phyloP scores from a whole-genome alignment of 768 basidiomycete species.

The Tephrocybe sp. region DNA sequence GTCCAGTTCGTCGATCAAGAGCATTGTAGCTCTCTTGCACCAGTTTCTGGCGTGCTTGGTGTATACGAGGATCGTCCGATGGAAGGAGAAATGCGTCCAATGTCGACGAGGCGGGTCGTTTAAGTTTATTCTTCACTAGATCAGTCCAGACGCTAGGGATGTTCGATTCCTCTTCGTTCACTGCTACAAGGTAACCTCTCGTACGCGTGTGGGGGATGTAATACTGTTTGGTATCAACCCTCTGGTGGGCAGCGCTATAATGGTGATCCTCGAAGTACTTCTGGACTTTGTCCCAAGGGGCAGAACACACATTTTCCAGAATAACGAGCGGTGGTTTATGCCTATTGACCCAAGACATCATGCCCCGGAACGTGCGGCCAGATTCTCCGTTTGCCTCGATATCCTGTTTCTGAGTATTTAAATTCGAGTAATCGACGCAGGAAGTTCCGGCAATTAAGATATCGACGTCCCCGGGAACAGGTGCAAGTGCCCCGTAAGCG shows the following conservation, averaged over 20 bases:
- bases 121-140: constrained; percentile 55
- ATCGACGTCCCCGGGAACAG: constrained; percentile 89
- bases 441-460: constrained; percentile 92
- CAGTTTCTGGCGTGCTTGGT: constrained; percentile 83
- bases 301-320: constrained; percentile 90
- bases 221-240: constrained; percentile 84
- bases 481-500: constrained; percentile 83
- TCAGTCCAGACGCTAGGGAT: constrained; percentile 72
- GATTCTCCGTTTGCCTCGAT: constrained; percentile 91
- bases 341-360: constrained; percentile 88
- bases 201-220: constrained; percentile 96
- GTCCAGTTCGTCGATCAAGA: constrained; percentile 64
- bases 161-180: constrained; percentile 57
- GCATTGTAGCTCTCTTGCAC: constrained; percentile 65
- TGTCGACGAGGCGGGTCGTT: constrained; percentile 84
- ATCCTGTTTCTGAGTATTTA: constrained; percentile 90
- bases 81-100: constrained; percentile 91
- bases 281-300: constrained; percentile 81
- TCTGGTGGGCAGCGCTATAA: constrained; percentile 68
- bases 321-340: constrained; percentile 91
- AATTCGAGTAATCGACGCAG: constrained; percentile 95
- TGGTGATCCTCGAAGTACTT: constrained; percentile 70
- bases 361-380: constrained; percentile 89
- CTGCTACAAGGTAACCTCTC: constrained; percentile 83
- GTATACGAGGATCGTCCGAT: constrained; percentile 88